These are phyloP conservation scores for Gracilaria gracilis DNA, from an alignment of 23 red algal species.

Conservation along the genomic window DNA sequence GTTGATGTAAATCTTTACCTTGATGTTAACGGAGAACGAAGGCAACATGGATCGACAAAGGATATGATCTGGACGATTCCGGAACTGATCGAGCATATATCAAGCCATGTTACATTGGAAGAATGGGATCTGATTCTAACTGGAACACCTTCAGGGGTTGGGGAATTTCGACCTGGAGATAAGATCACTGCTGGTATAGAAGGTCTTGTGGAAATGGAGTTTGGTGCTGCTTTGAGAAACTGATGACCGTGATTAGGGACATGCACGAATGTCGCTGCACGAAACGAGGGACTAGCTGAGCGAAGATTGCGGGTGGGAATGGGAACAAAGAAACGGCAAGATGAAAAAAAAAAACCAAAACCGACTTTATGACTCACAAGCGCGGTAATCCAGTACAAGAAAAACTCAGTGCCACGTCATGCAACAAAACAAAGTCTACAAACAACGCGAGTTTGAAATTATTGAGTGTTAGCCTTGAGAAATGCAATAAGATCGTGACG, in stretches of 20 bases:
- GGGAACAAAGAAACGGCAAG: background rate
- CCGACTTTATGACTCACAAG: slow-evolving; percentile 34
- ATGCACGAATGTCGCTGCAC: background rate
- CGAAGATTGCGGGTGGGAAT: background rate
- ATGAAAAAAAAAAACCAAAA: slow-evolving; percentile 6
- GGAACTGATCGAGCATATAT: slow-evolving; percentile 80
- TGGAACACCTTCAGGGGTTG: slow-evolving; percentile 84
- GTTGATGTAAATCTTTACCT: slow-evolving; percentile 71
- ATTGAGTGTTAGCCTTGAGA: slow-evolving; percentile 87
- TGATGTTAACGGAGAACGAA: slow-evolving; percentile 75
- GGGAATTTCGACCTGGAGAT: slow-evolving; percentile 53
- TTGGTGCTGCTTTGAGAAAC: slow-evolving; percentile 17
- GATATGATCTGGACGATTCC: slow-evolving; percentile 82
- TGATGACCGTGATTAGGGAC: background rate
- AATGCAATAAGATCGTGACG: slow-evolving; percentile 98
- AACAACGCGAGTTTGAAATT: slow-evolving; percentile 4
- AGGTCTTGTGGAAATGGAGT: slow-evolving; percentile 65
- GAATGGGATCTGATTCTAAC: slow-evolving; percentile 87
- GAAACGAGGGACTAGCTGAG: no score
- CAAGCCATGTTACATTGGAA: slow-evolving; percentile 77
- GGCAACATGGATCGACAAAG: slow-evolving; percentile 70
- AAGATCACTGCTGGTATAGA: slow-evolving; percentile 77
- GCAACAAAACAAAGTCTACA: slow-evolving; percentile 32
- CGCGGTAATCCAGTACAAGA: slow-evolving; percentile 7
- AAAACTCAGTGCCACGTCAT: background rate